Evolutionary conservation across 805 yeast species (phyloP), one percentile per base, ranked within the genome.

Genomic region (Candida chauliodis): DNA sequence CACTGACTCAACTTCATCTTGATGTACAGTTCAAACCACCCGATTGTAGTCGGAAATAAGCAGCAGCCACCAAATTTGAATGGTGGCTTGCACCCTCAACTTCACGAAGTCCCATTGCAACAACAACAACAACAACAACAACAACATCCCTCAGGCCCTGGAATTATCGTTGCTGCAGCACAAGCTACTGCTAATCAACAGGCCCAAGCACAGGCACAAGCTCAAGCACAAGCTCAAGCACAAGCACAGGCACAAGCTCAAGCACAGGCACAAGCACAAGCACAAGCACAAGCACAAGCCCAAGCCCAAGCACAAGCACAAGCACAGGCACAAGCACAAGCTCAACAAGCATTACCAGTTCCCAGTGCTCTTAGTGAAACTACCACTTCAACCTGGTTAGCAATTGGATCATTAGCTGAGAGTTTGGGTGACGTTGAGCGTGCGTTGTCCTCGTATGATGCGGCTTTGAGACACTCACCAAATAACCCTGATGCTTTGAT

Each of bases 321-420:
- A n/a, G 28, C 28, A 9, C 36, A 14, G 20, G 42, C 14, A 30
- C 30, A 20, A 21, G 30, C 17, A 21, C 34, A 28, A 24, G 38
- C 20, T 6, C 44, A 17, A 15, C 45, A 25, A 25, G 36, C 33
- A 17, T 15, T 15, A 25, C 24, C 36, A 11, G 34, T 50, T 25
- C 30, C 44, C 5, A 48, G 42, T 21, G 42, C 56, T 19, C 47
- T 64, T 24, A 39, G 59, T 45, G 65, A 74, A 56, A 80, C 87
- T 35, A 81, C 87, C 17, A 80, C 86, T 1, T 84, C 82, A 38
- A 84, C 96, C 3, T 89, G 96, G 96, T 66, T 85, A 34, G 89
- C 95, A 14, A 78, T 88, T 39, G 96, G 96, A 15, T 76, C 87
- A 7, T 72, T 89, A 46, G 96, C 98, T 16, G 97, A 91, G 58